Evolutionary conservation across 2,329 filamentous ascomycete species (phyloP).

Genomic region (Lachnellula arida): DNA sequence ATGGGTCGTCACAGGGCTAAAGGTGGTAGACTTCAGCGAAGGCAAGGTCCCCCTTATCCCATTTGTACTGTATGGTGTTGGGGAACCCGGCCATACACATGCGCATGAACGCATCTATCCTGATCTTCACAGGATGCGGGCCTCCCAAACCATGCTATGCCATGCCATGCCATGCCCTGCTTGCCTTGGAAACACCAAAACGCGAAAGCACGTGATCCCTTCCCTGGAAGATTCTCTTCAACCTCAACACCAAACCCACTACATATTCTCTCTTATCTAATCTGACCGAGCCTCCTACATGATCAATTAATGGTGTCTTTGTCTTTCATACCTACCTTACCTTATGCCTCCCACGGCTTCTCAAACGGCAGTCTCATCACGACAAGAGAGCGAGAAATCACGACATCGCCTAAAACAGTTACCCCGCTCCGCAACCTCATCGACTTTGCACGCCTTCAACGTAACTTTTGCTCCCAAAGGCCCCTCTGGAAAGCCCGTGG

Average conservation of each 20-base stretch:
- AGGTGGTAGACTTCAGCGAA: no score
- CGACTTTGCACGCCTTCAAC: neutral
- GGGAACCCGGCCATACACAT: neutral
- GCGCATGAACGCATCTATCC: neutral
- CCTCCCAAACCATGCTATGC: no score
- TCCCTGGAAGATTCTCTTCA: neutral
- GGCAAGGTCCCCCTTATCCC: no score
- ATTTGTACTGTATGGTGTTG: no score
- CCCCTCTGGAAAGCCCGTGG: no score
- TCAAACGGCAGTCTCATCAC: constrained; percentile 6
- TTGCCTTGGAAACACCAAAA: neutral
- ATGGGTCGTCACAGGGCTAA: no score
- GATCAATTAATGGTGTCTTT: neutral
- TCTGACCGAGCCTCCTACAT: neutral
- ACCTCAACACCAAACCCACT: neutral
- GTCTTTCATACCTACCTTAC: no score
- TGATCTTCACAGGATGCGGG: neutral
- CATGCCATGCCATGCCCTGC: no score
- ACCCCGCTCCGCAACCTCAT: constrained; percentile 12
- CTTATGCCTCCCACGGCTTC: no score
- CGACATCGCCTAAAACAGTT: constrained; percentile 19
- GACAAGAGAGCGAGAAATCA: constrained; percentile 16
- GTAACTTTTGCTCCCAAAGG: no score
- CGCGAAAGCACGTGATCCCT: neutral
- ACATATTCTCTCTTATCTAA: neutral